Percentiles rank a stretch among this genome's conserved stretches.
phyloP scores from a whole-genome alignment of 352 stramenopile species.

The Pythium pyrilobum region DNA sequence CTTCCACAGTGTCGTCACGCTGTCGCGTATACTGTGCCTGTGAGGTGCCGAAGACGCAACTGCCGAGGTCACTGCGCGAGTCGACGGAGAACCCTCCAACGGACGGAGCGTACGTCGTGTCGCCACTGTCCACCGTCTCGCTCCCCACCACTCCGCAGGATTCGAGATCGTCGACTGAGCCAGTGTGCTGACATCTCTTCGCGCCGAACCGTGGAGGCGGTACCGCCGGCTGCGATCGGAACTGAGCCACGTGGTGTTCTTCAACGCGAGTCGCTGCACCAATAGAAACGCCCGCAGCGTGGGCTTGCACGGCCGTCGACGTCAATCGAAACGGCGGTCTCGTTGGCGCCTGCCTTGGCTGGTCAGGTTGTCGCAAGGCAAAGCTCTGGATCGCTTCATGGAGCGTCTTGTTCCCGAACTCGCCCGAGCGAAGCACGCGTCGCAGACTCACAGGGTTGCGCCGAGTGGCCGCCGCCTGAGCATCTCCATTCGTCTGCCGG shows the following conservation, averaged over 20 bases:
- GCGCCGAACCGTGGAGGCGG: too few relatives aligned
- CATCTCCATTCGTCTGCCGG: too few relatives aligned
- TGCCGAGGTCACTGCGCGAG: not conserved
- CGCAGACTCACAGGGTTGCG: not conserved
- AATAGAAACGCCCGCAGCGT: not conserved
- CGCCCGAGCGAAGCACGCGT: conserved; percentile 28
- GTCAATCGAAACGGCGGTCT: not conserved
- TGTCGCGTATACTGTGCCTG: not conserved
- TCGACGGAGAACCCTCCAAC: not conserved
- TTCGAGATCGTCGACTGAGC: not conserved
- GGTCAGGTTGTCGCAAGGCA: conserved; percentile 28
- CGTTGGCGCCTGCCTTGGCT: not conserved
- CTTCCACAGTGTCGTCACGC: not conserved
- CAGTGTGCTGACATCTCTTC: not conserved
- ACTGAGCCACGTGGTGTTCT: too few relatives aligned
- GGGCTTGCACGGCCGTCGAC: not conserved
- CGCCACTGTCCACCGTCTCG: conserved; percentile 4
- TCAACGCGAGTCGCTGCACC: too few relatives aligned
- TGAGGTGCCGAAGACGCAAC: not conserved
- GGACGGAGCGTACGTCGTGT: not conserved
- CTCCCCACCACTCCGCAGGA: not conserved
- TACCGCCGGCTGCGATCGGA: too few relatives aligned
- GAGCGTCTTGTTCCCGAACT: conserved; percentile 67
- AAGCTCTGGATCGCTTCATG: conserved; percentile 53
- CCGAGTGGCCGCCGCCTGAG: not conserved